Evolutionary conservation across 345 rosid species (phyloP).

Genomic region (Moricandia arvensis): DNA sequence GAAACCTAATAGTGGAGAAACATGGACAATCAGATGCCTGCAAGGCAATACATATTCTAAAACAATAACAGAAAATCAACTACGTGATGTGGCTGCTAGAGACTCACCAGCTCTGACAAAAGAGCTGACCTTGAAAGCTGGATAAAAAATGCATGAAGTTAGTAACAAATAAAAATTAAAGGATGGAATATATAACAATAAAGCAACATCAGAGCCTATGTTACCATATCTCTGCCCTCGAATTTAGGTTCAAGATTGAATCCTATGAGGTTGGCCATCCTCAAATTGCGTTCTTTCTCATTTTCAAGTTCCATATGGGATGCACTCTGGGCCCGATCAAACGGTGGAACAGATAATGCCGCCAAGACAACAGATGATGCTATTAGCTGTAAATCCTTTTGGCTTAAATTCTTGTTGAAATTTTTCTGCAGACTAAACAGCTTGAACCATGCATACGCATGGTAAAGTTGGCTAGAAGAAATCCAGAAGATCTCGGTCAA

Average conservation of each 20-base stretch:
- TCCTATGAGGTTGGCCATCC: conserved; percentile 95
- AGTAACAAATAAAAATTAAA: conserved; percentile 18
- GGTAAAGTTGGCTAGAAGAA: conserved; percentile 89
- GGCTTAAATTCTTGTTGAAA: conserved; percentile 93
- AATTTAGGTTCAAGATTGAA: conserved; percentile 81
- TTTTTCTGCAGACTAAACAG: conserved; percentile 91
- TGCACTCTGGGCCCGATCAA: conserved; percentile 58
- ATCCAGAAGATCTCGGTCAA: conserved; percentile 92
- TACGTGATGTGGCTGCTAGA: conserved; percentile 7
- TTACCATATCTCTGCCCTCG: conserved; percentile 92
- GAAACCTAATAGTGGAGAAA: conserved; percentile 50
- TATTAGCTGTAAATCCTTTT: conserved; percentile 86
- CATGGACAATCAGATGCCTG: conserved; percentile 10
- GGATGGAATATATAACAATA: background rate
- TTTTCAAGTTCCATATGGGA: conserved; percentile 90
- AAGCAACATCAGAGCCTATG: conserved; percentile 8
- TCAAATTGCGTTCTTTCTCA: conserved; percentile 83
- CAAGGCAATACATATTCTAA: background rate
- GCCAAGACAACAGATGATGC: conserved; percentile 97
- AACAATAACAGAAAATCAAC: conserved; percentile 18
- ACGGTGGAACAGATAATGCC: conserved; percentile 79
- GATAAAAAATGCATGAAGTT: conserved; percentile 6
- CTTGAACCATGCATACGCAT: conserved; percentile 97
- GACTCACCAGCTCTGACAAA: conserved; percentile 83
- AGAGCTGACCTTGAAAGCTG: conserved; percentile 93